Evolutionary conservation across 73 alveolate species (phyloP).

Genomic region (Paramecium primaurelia): DNA sequence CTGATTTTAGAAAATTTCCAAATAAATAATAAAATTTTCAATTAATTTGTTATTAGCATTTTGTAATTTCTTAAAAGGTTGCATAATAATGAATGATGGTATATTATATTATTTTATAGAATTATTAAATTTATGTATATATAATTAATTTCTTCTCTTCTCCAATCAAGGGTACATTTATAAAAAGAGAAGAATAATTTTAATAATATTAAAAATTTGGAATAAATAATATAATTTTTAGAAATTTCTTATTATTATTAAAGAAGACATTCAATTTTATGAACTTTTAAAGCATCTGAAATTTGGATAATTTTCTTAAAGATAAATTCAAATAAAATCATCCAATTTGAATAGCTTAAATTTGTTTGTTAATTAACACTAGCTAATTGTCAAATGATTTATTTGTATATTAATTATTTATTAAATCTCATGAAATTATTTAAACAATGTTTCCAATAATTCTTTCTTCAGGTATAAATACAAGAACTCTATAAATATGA

Average conservation of each 20-base stretch:
- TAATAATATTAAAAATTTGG: not conserved
- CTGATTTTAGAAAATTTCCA: not conserved
- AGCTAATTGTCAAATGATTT: not conserved
- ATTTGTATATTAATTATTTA: not conserved
- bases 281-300: not conserved
- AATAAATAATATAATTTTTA: not conserved
- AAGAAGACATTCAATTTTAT: too few relatives aligned
- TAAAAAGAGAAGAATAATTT: not conserved
- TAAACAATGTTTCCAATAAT: not conserved
- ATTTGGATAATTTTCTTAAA: not conserved
- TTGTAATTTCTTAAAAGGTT: not conserved
- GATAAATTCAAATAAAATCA: not conserved
- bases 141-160: not conserved
- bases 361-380: not conserved
- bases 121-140: too few relatives aligned
- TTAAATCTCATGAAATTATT: not conserved
- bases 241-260: too few relatives aligned
- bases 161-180: not conserved
- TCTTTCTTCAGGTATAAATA: not conserved
- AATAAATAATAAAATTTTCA: not conserved
- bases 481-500: conserved; percentile 5
- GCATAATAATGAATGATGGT: not conserved
- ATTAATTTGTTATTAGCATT: not conserved
- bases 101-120: not conserved
- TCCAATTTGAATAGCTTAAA: not conserved